phyloP scores from a whole-genome alignment of 2,329 filamentous ascomycete genomes.

The Lasiodiplodia gonubiensis region DNA sequence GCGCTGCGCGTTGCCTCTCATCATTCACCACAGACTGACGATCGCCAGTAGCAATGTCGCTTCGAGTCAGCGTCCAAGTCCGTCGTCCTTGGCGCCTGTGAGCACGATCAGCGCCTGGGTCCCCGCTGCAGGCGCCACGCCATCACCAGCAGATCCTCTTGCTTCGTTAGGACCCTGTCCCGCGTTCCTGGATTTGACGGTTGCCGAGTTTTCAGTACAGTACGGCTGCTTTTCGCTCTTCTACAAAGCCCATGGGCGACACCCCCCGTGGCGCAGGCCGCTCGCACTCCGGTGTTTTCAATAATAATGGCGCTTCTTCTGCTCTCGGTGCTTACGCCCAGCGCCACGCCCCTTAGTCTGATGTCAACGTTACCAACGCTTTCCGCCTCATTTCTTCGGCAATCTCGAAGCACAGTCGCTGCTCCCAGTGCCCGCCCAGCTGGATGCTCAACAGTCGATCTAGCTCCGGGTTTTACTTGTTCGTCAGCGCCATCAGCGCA shows the following conservation, averaged over 20 bases:
- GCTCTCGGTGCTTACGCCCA: not conserved
- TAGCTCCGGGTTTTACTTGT: not conserved
- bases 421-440: not conserved
- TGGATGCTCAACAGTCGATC: not conserved
- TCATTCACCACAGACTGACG: constrained; percentile 9
- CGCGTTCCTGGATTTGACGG: constrained; percentile 1
- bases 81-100: not conserved
- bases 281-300: not conserved
- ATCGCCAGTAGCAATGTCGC: constrained; percentile 14
- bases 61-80: not conserved
- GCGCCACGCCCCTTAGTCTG: not conserved
- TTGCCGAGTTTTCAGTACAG: not conserved
- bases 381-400: not conserved
- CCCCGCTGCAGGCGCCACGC: constrained; percentile 21
- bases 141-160: constrained; percentile 21
- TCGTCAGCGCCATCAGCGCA: not conserved
- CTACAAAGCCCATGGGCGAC: not conserved
- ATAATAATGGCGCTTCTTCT: not conserved
- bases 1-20: not conserved
- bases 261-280: not conserved
- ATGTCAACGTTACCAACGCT: not conserved
- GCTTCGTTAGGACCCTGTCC: constrained; percentile 18
- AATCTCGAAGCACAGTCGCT: constrained; percentile 5
- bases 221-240: not conserved
- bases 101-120: constrained; percentile 23